A percentile compares a stretch with the other conserved stretches of the same genome.
phyloP scores from a whole-genome alignment of 768 basidiomycete genomes.

The Suillus weaverae region DNA sequence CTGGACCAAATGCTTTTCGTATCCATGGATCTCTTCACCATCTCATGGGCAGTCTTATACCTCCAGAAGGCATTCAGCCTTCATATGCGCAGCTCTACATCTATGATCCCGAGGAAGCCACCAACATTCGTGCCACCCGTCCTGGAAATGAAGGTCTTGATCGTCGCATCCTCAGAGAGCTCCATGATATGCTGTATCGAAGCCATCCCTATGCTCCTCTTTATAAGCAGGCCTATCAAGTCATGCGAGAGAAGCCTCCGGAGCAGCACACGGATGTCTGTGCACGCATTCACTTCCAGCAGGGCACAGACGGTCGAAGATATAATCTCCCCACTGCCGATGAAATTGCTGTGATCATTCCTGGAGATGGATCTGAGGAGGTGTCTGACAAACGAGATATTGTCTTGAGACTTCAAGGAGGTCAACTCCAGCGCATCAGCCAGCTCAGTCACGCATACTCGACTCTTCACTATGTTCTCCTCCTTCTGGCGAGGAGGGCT shows the following conservation, averaged over 20 bases:
- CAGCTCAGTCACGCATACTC: constrained; percentile 37
- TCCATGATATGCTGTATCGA: constrained; percentile 25
- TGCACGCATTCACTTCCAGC: constrained; percentile 12
- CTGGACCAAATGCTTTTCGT: constrained; percentile 35
- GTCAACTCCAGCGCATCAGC: constrained; percentile 28
- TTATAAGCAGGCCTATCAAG: constrained; percentile 34
- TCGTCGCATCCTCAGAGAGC: constrained; percentile 16
- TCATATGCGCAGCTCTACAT: constrained; percentile 44
- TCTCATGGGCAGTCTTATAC: constrained; percentile 32
- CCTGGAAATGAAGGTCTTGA: constrained; percentile 24
- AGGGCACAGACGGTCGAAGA: constrained; percentile 28
- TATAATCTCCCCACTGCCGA: constrained; percentile 47
- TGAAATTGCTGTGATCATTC: constrained; percentile 35
- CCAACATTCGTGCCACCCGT: constrained; percentile 20
- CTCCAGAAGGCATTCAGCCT: constrained; percentile 21
- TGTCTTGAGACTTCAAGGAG: constrained; percentile 25
- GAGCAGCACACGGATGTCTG: constrained; percentile 16
- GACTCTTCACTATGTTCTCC: constrained; percentile 43
- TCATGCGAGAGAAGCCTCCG: constrained; percentile 23
- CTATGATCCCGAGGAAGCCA: constrained; percentile 38
- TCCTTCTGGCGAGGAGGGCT: constrained; percentile 32
- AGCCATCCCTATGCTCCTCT: constrained; percentile 26
- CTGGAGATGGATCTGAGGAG: constrained; percentile 23
- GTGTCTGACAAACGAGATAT: constrained; percentile 32
- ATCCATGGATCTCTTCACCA: constrained; percentile 41